Evolutionary conservation across 805 yeast species (phyloP).

Genomic region (Groenewaldozyma tartarivorans): DNA sequence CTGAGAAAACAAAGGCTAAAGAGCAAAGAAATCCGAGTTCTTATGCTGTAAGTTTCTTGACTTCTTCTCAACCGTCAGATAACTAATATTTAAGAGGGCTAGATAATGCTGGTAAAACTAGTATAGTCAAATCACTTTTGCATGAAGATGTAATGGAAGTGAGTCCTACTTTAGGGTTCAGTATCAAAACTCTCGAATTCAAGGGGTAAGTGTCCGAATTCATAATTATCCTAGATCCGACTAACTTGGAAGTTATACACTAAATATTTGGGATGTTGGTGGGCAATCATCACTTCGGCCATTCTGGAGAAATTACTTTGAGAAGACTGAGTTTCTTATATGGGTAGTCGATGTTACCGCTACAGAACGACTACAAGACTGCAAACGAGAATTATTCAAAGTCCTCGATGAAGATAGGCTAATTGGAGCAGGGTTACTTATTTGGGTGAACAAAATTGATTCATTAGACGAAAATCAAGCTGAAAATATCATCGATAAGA

Average conservation of each 20-base stretch:
- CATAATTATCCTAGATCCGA: background rate
- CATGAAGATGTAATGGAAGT: constrained; percentile 43
- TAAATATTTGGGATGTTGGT: constrained; percentile 67
- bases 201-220: constrained; percentile 21
- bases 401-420: constrained; percentile 59
- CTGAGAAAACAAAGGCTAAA: constrained; percentile 75
- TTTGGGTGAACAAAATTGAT: constrained; percentile 72
- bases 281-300: constrained; percentile 78
- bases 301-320: constrained; percentile 92
- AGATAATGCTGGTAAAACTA: constrained; percentile 88
- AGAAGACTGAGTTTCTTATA: constrained; percentile 62
- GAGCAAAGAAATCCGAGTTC: constrained; percentile 65
- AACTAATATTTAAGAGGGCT: constrained; percentile 42
- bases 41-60: constrained; percentile 39
- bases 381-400: constrained; percentile 51
- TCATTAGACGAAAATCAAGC: constrained; percentile 25
- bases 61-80: background rate
- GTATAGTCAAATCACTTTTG: constrained; percentile 56
- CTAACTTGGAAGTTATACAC: constrained; percentile 11
- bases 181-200: constrained; percentile 50
- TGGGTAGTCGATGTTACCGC: constrained; percentile 79
- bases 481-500: background rate
- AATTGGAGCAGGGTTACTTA: constrained; percentile 56
- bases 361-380: constrained; percentile 53
- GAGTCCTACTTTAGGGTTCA: constrained; percentile 87